A percentile compares a stretch with the other conserved stretches of the same genome.
These are phyloP conservation scores for Flaveria bidentis DNA, from an alignment of 129 eudicot genomes.

Conservation along the genomic window DNA sequence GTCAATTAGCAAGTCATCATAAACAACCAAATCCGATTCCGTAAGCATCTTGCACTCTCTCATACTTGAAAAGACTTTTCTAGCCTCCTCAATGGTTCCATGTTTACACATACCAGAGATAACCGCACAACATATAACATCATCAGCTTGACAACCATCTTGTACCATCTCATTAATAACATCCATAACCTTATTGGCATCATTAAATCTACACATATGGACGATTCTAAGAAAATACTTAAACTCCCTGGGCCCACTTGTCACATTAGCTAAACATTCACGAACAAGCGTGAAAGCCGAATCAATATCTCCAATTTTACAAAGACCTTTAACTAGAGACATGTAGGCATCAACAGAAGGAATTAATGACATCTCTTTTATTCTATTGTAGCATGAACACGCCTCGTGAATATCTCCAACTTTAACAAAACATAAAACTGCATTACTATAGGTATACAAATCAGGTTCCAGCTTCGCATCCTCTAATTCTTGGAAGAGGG, in stretches of 20 bases:
- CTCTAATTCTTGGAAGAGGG: constrained; percentile 56
- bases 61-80: constrained; percentile 62
- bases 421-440: constrained; percentile 53
- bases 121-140: constrained; percentile 56
- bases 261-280: constrained; percentile 76
- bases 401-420: constrained; percentile 65
- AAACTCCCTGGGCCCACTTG: constrained; percentile 74
- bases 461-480: constrained; percentile 55
- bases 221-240: constrained; percentile 67
- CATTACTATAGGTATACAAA: constrained; percentile 54
- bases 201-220: constrained; percentile 71
- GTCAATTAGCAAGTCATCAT: constrained; percentile 82
- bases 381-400: constrained; percentile 59
- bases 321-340: constrained; percentile 77
- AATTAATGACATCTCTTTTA: constrained; percentile 49
- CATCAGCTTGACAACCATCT: constrained; percentile 56
- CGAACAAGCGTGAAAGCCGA: constrained; percentile 68
- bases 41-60: constrained; percentile 56
- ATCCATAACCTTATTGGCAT: constrained; percentile 62
- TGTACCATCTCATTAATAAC: constrained; percentile 71
- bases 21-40: constrained; percentile 65
- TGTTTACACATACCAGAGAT: constrained; percentile 80
- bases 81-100: constrained; percentile 88
- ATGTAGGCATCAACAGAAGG: constrained; percentile 69
- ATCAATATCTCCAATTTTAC: constrained; percentile 70